A percentile compares a stretch with the other conserved stretches of the same genome.
phyloP scores from a whole-genome alignment of 2,329 filamentous ascomycete genomes.

The Aspergillus fumigatiaffinis region DNA sequence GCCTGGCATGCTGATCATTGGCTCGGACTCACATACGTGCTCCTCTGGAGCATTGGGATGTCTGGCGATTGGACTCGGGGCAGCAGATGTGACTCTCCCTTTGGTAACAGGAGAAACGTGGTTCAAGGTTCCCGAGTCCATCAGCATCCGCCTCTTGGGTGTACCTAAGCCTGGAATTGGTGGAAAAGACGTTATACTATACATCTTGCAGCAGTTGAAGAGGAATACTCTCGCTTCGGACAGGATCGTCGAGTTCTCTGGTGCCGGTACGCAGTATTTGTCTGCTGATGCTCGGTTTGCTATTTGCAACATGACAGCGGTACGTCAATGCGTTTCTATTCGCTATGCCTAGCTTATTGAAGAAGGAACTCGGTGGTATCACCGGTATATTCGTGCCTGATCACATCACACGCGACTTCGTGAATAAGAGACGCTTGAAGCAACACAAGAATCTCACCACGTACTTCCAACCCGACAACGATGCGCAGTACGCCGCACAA shows the following conservation, averaged over 20 bases:
- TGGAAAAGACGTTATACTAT: slow-evolving; percentile 47
- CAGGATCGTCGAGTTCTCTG: slow-evolving; percentile 45
- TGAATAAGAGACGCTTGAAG: slow-evolving; percentile 31
- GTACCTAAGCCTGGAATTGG: slow-evolving; percentile 35
- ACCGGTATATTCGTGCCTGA: slow-evolving; percentile 44
- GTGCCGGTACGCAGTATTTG: slow-evolving; percentile 38
- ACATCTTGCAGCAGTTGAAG: slow-evolving; percentile 43
- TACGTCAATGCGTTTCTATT: neutral
- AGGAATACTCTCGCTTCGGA: slow-evolving; percentile 46
- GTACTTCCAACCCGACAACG: slow-evolving; percentile 41
- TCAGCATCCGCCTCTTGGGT: slow-evolving; percentile 40
- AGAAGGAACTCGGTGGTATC: slow-evolving; percentile 42
- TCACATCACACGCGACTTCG: slow-evolving; percentile 32
- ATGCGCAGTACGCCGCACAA: slow-evolving; percentile 36
- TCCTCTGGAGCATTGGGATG: slow-evolving; percentile 41
- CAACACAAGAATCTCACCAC: slow-evolving; percentile 28
- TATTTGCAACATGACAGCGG: slow-evolving; percentile 46
- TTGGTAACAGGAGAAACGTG: slow-evolving; percentile 47
- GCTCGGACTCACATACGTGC: slow-evolving; percentile 47
- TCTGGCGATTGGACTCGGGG: slow-evolving; percentile 45
- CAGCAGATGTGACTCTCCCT: slow-evolving; percentile 44
- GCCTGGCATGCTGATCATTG: slow-evolving; percentile 44
- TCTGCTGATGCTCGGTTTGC: slow-evolving; percentile 45
- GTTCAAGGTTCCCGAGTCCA: slow-evolving; percentile 45
- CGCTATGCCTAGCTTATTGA: neutral